A percentile compares a stretch with the other conserved stretches of the same genome.
Evolutionary conservation across 352 stramenopile species (phyloP).

Genomic region (Thalassiosira livingstoniorum): DNA sequence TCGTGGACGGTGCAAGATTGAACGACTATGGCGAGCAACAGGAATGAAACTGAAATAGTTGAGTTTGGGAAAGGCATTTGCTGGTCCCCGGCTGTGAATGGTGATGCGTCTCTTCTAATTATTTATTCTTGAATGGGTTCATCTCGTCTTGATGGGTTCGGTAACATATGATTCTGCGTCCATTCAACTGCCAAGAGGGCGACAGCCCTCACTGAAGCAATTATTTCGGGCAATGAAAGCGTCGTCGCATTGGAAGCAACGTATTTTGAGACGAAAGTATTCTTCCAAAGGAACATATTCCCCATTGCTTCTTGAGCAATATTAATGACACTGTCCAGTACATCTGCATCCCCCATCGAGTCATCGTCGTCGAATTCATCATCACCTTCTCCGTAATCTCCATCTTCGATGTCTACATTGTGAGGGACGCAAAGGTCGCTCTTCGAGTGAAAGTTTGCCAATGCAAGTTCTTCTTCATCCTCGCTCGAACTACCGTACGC

Average conservation of each 20-base stretch:
- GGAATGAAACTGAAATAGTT: no score
- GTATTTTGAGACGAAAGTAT: not conserved
- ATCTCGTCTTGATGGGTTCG: no score
- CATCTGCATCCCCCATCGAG: not conserved
- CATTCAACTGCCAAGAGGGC: not conserved
- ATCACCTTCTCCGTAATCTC: not conserved
- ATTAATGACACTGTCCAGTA: not conserved
- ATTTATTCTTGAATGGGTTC: no score
- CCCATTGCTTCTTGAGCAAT: no score
- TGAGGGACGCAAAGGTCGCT: no score
- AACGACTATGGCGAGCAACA: no score
- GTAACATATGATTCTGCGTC: slow-evolving; percentile 18
- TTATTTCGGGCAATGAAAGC: not conserved
- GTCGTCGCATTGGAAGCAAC: not conserved
- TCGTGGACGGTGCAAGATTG: no score
- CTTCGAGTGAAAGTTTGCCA: not conserved
- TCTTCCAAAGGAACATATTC: not conserved
- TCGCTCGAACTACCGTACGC: not conserved
- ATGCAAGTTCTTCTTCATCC: not conserved
- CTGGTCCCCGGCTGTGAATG: no score
- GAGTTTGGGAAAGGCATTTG: no score
- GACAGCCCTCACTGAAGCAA: not conserved
- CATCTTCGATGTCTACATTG: no score
- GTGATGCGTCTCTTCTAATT: no score
- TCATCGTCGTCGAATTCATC: not conserved